Percentiles rank a stretch among this genome's conserved stretches.
These are phyloP conservation scores for Brassica juncea DNA, from an alignment of 345 rosid genomes.

Conservation along the genomic window DNA sequence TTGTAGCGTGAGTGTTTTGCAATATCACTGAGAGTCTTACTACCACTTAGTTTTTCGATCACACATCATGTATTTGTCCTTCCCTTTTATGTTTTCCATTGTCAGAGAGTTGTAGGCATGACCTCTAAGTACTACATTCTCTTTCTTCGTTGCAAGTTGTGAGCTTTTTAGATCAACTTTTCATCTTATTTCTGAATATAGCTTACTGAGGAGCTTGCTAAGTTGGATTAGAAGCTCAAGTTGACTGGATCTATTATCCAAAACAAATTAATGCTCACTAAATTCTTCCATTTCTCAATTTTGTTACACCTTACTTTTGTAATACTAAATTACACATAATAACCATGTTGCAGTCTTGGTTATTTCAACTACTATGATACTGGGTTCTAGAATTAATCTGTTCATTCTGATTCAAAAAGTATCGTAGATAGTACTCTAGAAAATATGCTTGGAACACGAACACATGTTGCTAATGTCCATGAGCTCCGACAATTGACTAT, in stretches of 20 bases:
- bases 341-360: background rate
- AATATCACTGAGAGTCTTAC: background rate
- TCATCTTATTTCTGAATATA: no score
- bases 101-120: no score
- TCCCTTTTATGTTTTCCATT: background rate
- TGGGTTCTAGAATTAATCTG: background rate
- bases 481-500: background rate
- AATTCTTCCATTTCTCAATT: background rate
- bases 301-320: background rate
- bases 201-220: no score
- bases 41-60: background rate
- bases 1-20: background rate
- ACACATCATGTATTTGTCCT: background rate
- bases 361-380: background rate
- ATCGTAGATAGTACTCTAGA: background rate
- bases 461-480: background rate
- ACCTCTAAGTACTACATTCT: no score
- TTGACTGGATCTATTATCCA: background rate
- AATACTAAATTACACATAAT: background rate
- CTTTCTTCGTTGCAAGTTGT: no score
- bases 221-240: no score
- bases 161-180: no score
- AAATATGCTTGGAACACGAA: background rate
- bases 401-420: no score
- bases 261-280: background rate